A percentile compares a stretch with the other conserved stretches of the same genome.
Evolutionary conservation across 257 asterid species (phyloP).

Genomic region (Fraxinus anomala): DNA sequence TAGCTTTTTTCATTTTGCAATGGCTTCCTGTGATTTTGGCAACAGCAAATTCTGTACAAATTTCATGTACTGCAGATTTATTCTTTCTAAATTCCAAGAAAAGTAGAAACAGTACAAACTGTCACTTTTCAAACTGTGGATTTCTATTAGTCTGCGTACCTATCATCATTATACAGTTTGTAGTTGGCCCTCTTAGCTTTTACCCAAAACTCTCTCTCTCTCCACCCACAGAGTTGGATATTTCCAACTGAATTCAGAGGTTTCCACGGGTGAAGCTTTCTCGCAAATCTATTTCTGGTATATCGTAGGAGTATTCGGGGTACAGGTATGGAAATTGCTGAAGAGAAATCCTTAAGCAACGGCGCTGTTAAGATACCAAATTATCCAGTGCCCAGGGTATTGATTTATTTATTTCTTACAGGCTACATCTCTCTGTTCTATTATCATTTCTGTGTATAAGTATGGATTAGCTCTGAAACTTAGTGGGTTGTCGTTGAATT

Average conservation of each 20-base stretch:
- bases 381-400: constrained; percentile 38
- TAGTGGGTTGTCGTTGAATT: neutral
- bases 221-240: too few species aligned
- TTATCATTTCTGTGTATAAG: constrained; percentile 1
- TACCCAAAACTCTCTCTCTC: too few species aligned
- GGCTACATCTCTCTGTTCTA: neutral
- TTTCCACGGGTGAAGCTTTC: neutral
- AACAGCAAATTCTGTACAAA: too few species aligned
- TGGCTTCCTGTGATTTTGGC: too few species aligned
- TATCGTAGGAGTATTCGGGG: neutral
- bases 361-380: constrained; percentile 30
- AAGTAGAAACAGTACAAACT: neutral
- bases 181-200: neutral
- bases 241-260: neutral
- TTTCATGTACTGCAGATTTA: too few species aligned
- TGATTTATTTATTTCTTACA: neutral
- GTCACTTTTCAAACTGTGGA: neutral
- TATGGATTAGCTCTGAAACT: constrained; percentile 12
- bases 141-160: neutral
- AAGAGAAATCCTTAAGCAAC: constrained; percentile 39
- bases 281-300: neutral
- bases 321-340: constrained; percentile 49
- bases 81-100: neutral
- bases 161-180: neutral
- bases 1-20: too few species aligned